Percentiles rank a stretch among this genome's conserved stretches.
phyloP scores from a whole-genome alignment of 2,329 filamentous ascomycete species.

The Paraphaeosphaeria sporulosa region DNA sequence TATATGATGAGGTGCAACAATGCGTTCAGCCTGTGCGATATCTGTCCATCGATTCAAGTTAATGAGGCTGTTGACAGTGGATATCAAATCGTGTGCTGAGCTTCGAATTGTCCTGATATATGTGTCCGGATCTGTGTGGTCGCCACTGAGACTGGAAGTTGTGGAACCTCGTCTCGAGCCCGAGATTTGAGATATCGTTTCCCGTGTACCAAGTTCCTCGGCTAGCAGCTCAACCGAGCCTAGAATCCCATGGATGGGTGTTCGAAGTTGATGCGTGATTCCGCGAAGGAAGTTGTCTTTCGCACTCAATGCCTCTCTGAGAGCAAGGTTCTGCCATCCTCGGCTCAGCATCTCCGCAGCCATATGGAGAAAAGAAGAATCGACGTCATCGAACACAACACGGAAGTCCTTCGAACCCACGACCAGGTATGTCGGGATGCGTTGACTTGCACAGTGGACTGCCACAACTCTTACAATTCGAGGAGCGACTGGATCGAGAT shows the following conservation, averaged over 20 bases:
- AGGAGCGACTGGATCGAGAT: conserved; percentile 36
- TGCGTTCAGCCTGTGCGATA: conserved; percentile 33
- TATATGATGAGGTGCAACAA: conserved; percentile 37
- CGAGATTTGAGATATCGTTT: conserved; percentile 18
- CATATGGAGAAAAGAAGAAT: conserved; percentile 55
- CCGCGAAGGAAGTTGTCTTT: conserved; percentile 57
- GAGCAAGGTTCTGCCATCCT: conserved; percentile 48
- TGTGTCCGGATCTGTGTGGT: conserved; percentile 28
- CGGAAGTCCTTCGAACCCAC: conserved; percentile 53
- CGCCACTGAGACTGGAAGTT: conserved; percentile 21
- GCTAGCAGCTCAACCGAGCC: conserved; percentile 52
- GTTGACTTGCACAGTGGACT: conserved; percentile 46
- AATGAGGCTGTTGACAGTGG: conserved; percentile 56
- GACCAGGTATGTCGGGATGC: conserved; percentile 45
- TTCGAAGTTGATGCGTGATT: conserved; percentile 58
- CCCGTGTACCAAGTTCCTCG: conserved; percentile 48
- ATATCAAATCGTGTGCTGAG: conserved; percentile 53
- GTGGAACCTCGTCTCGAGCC: conserved; percentile 16
- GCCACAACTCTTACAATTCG: conserved; percentile 50
- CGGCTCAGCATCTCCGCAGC: conserved; percentile 51
- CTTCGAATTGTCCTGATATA: conserved; percentile 50
- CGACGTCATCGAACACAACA: conserved; percentile 57
- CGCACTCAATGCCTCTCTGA: conserved; percentile 53
- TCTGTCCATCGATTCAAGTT: conserved; percentile 53
- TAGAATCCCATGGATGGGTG: conserved; percentile 58